Percentiles rank a stretch among this genome's conserved stretches.
These are phyloP conservation scores for Termitomyces sp. DNA, from an alignment of 768 basidiomycete genomes.

Conservation along the genomic window DNA sequence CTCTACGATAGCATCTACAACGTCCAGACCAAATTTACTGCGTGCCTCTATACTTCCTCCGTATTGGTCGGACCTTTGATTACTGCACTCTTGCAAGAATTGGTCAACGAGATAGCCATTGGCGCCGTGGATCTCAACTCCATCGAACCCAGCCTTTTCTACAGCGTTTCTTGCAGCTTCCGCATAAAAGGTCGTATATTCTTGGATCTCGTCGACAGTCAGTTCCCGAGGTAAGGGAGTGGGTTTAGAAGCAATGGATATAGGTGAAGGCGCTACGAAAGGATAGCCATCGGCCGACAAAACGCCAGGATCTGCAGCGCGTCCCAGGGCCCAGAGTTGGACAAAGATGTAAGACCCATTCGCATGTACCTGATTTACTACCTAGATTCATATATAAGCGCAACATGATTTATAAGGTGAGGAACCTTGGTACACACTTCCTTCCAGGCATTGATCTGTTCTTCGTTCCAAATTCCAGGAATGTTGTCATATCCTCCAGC, in stretches of 20 bases:
- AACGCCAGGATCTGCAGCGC: constrained; percentile 25
- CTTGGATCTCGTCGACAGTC: constrained; percentile 42
- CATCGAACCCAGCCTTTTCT: constrained; percentile 61
- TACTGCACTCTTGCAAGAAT: constrained; percentile 52
- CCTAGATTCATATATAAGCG: constrained; percentile 21
- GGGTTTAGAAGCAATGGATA: constrained; percentile 27
- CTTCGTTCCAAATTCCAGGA: constrained; percentile 63
- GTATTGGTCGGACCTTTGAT: constrained; percentile 59
- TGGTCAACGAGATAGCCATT: constrained; percentile 53
- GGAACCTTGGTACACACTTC: constrained; percentile 26
- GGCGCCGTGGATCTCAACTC: constrained; percentile 43
- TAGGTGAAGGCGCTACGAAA: constrained; percentile 8
- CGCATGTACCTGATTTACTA: constrained; percentile 54
- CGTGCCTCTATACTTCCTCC: constrained; percentile 65
- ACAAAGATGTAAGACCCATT: constrained; percentile 36
- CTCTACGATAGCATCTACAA: constrained; percentile 44
- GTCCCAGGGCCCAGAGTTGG: constrained; percentile 50
- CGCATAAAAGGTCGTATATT: constrained; percentile 45
- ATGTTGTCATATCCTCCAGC: constrained; percentile 46
- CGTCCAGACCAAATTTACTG: constrained; percentile 49
- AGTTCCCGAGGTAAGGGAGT: constrained; percentile 35
- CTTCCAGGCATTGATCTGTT: constrained; percentile 58
- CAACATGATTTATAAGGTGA: neutral
- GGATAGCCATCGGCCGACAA: constrained; percentile 27
- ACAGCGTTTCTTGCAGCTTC: constrained; percentile 53